phyloP scores from a whole-genome alignment of 2,329 filamentous ascomycete genomes.

The Parastagonospora avenae region DNA sequence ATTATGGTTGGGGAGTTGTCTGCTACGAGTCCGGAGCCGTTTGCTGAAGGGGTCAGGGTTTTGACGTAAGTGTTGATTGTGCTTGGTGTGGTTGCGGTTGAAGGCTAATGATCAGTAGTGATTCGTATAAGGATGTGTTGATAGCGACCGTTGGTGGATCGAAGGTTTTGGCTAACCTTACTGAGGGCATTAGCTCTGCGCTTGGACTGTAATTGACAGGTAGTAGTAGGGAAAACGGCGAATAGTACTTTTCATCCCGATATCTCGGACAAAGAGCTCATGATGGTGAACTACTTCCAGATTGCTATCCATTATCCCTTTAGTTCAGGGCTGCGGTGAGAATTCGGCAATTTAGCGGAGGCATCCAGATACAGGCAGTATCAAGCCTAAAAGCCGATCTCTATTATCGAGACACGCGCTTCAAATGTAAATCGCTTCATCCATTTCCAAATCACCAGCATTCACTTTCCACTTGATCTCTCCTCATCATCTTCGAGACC shows the following conservation, averaged over 20 bases:
- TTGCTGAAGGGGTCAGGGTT: slow-evolving; percentile 10
- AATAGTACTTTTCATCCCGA: background rate
- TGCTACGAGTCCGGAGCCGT: slow-evolving; percentile 7
- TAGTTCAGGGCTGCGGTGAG: no score
- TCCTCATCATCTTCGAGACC: no score
- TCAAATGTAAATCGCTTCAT: no score
- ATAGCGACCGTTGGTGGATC: slow-evolving; percentile 13
- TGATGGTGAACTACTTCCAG: no score
- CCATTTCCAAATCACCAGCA: no score
- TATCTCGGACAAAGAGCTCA: no score
- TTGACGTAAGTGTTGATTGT: slow-evolving; percentile 4
- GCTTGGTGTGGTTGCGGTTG: background rate
- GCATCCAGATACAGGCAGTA: no score
- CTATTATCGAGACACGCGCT: no score
- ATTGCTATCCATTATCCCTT: no score
- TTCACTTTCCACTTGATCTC: no score
- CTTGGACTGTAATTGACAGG: slow-evolving; percentile 7
- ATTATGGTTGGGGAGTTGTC: slow-evolving; percentile 15
- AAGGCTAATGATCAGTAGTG: slow-evolving; percentile 2
- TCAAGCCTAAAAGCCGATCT: no score
- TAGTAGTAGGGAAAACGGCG: background rate
- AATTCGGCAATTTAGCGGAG: no score
- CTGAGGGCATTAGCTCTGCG: slow-evolving; percentile 15
- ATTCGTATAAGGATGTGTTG: slow-evolving; percentile 19
- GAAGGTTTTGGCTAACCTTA: slow-evolving; percentile 16